These are phyloP conservation scores for Cladosporium sp. DNA, from an alignment of 2,329 filamentous ascomycete species.

Conservation along the genomic window DNA sequence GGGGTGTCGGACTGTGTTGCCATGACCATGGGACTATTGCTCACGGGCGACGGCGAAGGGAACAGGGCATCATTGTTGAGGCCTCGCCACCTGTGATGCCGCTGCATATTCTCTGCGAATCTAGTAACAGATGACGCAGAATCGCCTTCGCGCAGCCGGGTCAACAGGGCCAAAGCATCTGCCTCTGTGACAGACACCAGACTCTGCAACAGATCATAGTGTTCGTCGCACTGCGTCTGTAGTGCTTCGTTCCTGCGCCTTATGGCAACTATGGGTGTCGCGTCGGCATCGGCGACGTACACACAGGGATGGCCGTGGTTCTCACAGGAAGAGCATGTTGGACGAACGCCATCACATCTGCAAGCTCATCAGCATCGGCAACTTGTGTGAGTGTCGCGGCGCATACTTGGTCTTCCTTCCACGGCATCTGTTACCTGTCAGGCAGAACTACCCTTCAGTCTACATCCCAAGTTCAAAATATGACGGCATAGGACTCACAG, in stretches of 20 bases:
- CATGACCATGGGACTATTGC: neutral
- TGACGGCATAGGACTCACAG: neutral
- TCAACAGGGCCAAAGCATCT: neutral
- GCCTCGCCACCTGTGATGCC: neutral
- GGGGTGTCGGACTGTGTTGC: neutral
- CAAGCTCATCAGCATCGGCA: neutral
- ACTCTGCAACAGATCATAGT: neutral
- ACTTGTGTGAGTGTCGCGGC: neutral
- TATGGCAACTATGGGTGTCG: neutral
- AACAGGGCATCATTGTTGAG: neutral
- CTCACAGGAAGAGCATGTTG: neutral
- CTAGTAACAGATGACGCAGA: neutral
- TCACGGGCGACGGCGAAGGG: neutral
- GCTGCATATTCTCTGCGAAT: neutral
- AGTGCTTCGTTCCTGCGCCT: slow-evolving; percentile 2
- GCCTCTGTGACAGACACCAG: neutral
- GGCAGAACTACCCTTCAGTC: neutral
- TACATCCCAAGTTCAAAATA: neutral
- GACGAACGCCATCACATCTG: neutral
- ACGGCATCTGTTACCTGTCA: neutral
- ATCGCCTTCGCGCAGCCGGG: neutral
- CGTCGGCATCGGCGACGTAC: slow-evolving; percentile 1
- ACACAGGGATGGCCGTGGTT: neutral
- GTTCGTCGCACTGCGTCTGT: neutral
- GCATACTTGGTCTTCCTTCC: neutral